Percentiles rank a stretch among this genome's conserved stretches.
These are phyloP conservation scores for Beauveria varroae DNA, from an alignment of 2,329 filamentous ascomycete genomes.

Conservation along the genomic window DNA sequence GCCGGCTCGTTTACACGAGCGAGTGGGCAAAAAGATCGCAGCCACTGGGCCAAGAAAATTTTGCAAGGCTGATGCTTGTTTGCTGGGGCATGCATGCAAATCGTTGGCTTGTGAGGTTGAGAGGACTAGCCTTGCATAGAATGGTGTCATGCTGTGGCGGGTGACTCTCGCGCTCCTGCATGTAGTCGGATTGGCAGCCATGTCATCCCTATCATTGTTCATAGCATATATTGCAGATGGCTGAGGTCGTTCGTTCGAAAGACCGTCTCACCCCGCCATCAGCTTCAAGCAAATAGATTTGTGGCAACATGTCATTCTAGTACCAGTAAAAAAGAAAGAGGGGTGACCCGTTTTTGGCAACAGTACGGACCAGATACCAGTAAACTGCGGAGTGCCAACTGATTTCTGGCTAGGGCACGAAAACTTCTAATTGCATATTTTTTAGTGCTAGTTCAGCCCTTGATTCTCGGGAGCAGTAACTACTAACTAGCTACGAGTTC, in stretches of 20 bases:
- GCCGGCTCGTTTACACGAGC: background rate
- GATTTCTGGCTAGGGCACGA: too few relatives aligned
- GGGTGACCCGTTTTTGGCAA: background rate
- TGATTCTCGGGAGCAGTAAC: background rate
- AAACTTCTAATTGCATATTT: too few relatives aligned
- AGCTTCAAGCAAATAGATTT: background rate
- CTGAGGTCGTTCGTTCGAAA: background rate
- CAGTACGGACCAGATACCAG: too few relatives aligned
- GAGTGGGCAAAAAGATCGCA: background rate
- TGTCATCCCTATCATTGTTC: background rate
- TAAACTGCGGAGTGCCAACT: too few relatives aligned
- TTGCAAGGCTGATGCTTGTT: too few relatives aligned
- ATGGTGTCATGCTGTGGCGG: background rate
- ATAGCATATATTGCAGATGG: background rate
- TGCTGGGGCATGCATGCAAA: background rate
- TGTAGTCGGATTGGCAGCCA: background rate
- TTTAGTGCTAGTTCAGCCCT: too few relatives aligned
- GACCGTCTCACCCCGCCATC: background rate
- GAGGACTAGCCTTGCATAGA: background rate
- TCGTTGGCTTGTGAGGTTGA: background rate
- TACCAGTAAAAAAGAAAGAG: background rate
- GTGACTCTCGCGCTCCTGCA: background rate
- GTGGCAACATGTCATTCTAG: background rate
- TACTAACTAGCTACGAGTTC: too few relatives aligned
- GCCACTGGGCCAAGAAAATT: background rate